phyloP scores from a whole-genome alignment of 1,139 yeast species.

The Eremothecium coryli region DNA sequence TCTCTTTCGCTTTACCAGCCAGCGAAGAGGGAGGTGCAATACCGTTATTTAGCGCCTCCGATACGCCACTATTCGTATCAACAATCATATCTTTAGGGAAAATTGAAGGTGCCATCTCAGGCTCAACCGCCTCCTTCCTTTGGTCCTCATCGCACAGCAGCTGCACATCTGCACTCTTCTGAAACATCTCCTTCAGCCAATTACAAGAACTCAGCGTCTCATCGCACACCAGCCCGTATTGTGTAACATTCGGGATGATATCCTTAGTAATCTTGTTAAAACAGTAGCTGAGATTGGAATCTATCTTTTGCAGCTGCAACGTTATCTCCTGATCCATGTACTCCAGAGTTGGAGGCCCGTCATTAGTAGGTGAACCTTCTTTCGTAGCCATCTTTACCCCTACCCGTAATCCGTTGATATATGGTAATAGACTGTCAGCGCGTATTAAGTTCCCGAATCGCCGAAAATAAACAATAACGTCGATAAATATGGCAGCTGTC shows the following conservation, averaged over 20 bases:
- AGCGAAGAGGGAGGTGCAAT: too few relatives aligned
- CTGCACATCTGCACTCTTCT: constrained; percentile 26
- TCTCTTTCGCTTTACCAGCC: constrained; percentile 11
- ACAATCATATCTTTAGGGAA: constrained; percentile 10
- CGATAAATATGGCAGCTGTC: too few relatives aligned
- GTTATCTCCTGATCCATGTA: constrained; percentile 76
- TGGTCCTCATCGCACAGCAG: constrained; percentile 12
- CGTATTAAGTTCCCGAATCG: too few relatives aligned
- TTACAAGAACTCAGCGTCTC: constrained; percentile 25
- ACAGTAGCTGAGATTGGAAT: constrained; percentile 36
- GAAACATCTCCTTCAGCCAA: constrained; percentile 27
- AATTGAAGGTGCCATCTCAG: constrained; percentile 7
- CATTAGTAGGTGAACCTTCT: not conserved
- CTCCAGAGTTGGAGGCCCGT: constrained; percentile 35
- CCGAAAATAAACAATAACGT: too few relatives aligned
- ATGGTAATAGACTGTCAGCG: not conserved
- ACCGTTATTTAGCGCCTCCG: constrained; percentile 1
- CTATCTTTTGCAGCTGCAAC: constrained; percentile 67
- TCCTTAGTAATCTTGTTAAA: constrained; percentile 27
- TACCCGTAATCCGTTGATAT: constrained; percentile 5
- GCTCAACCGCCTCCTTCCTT: constrained; percentile 2
- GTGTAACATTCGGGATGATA: constrained; percentile 26
- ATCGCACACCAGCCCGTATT: constrained; percentile 25
- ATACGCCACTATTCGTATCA: too few relatives aligned
- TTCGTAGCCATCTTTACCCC: too few relatives aligned